Percentiles rank a stretch among this genome's conserved stretches.
Evolutionary conservation across 352 stramenopile species (phyloP).

Genomic region (Pythium vanterpoolii): DNA sequence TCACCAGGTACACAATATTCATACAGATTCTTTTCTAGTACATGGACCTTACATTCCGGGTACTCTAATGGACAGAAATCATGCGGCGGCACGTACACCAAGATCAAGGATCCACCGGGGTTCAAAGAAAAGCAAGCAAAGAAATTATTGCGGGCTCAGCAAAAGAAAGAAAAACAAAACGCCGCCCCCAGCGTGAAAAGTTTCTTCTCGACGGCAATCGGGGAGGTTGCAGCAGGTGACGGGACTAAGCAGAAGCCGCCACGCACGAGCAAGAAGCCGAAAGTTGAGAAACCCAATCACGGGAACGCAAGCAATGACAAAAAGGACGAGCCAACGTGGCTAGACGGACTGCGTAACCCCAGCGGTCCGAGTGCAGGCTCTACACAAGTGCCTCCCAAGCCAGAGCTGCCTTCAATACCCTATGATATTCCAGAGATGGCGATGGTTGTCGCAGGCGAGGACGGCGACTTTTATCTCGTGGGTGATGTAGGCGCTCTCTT

Average conservation of each 20-base stretch:
- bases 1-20: conserved; percentile 32
- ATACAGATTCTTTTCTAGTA: neutral
- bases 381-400: neutral
- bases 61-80: conserved; percentile 25
- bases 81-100: conserved; percentile 68
- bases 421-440: conserved; percentile 11
- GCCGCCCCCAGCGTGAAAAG: conserved; percentile 27
- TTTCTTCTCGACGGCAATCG: conserved; percentile 23
- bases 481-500: conserved; percentile 48
- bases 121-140: conserved; percentile 47
- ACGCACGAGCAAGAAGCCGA: conserved; percentile 24
- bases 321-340: conserved; percentile 1
- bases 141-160: conserved; percentile 26
- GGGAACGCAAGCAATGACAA: conserved; percentile 15
- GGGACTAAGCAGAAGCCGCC: neutral
- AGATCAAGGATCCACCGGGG: conserved; percentile 64
- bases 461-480: conserved; percentile 45
- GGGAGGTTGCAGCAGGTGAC: neutral
- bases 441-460: conserved; percentile 23
- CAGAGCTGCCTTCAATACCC: neutral
- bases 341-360: conserved; percentile 1
- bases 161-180: conserved; percentile 54
- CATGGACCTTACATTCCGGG: neutral
- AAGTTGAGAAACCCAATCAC: neutral
- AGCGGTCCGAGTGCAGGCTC: neutral